Evolutionary conservation across 2,329 filamentous ascomycete species (phyloP).

Genomic region (Chaetomium olivaceum): DNA sequence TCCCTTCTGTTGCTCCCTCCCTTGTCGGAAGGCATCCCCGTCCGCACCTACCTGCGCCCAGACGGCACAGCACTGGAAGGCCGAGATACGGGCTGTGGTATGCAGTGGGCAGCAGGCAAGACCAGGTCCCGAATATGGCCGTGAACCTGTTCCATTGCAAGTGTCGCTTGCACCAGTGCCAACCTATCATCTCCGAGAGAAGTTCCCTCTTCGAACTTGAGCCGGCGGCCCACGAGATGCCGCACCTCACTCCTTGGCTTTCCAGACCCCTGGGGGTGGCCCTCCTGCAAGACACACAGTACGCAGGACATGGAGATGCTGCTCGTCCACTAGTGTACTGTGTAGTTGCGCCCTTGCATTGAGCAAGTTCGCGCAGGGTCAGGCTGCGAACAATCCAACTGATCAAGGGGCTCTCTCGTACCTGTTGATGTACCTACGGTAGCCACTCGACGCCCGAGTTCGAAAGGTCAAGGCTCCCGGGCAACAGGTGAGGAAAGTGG

Average conservation of each 20-base stretch:
- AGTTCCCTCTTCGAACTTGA: neutral
- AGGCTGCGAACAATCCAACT: neutral
- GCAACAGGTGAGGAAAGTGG: neutral
- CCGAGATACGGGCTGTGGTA: neutral
- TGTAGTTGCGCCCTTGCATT: too few relatives aligned
- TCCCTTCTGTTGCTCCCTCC: neutral
- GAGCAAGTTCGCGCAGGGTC: neutral
- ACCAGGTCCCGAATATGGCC: neutral
- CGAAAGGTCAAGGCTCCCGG: neutral
- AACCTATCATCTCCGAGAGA: conserved; percentile 9
- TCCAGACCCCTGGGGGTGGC: neutral
- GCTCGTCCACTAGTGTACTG: too few relatives aligned
- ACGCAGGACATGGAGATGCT: too few relatives aligned
- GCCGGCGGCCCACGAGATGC: neutral
- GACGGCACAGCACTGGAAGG: conserved; percentile 18
- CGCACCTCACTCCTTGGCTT: neutral
- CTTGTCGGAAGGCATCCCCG: conserved; percentile 16
- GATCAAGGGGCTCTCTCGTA: neutral
- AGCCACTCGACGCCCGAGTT: neutral
- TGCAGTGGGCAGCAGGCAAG: neutral
- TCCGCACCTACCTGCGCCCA: conserved; percentile 11
- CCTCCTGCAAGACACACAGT: neutral
- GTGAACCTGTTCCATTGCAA: too few relatives aligned
- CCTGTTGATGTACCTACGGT: neutral
- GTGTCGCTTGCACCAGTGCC: conserved; percentile 5